Evolutionary conservation across 1,284 basidiomycete genomes (phyloP), one percentile per base, ranked within the genome.

Genomic region (Puccinia hordei): DNA sequence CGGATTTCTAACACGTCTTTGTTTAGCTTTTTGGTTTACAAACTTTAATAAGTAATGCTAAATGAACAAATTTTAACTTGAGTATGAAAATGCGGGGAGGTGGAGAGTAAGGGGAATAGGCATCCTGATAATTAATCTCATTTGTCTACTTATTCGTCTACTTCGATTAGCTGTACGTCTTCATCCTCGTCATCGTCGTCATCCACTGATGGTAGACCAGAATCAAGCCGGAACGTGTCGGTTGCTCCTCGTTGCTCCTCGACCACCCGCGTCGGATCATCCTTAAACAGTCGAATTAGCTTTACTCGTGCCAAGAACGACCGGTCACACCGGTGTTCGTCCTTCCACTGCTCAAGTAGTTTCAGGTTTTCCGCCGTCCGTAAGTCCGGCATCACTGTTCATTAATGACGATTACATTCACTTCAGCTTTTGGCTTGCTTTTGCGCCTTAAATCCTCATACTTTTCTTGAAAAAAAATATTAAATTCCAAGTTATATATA

Each of bases 301-400:
- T 69, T 69, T 13, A 80, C 55, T 38, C 77, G 38, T 35, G 55
- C 49, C 30, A 72, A 35, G n/a, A 80, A 80, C 13, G 77, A 80
- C 0, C 44, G 55, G 61, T 71, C 77, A 53, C 77, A 57, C 38
- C 57, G 44, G 57, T 72, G 51, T n/a, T 63, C n/a, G 33, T 46
- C 44, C 30, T 59, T 55, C 77, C 77, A 80, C 41, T 73, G 38
- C 2, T 33, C 33, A 0, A 80, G 35, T 27, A 80, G 33, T 44
- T 27, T 61, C 12, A 80, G 68, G 49, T 72, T 80, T n/a, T 73
- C 69, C 12, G 69, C 33, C 22, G 68, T 69, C 12, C 44, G 57
- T 9, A 80, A 44, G 61, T 80, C 77, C 8, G 77, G 77, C 27
- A 80, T 17, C 15, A 80, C 77, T 80, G 46, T 30, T 30, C 19